Base-by-base conservation (phyloP, 73 alveolate species). In the Paramecium primaurelia region DNA sequence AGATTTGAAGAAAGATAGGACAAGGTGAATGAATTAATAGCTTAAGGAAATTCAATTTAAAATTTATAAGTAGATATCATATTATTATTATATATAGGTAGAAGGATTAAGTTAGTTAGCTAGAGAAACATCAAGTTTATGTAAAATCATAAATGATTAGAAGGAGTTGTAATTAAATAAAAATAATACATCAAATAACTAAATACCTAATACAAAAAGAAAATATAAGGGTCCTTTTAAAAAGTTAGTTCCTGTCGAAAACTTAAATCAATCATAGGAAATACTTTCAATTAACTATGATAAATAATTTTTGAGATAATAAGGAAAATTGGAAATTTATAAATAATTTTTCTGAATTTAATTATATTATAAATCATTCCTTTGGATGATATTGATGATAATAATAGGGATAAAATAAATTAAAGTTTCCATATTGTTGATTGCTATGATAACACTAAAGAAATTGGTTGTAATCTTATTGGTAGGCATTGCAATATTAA, bases 1-100 rank as follows among this genome's bases (percentile, higher is more conserved):
- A 75, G 60, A 42, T 75, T 75, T 38, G 88, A 75, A 75, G 69
- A 75, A 75, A 75, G 60, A 18, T 38, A 30, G 26, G 69, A 75
- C 12, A 38, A n/a, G n/a, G 88, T 75, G 9, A 25, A 75, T 38
- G 58, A 75, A 42, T 38, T 75, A 18, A 18, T 10, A n/a, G 38
- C 88, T 4, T 12, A 54, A 54, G 69, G 68, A 54, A 54, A 54
- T 54, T 54, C 28, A n/a, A 54, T 54, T 1, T 2, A 54, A 16
- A 54, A 54, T 54, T 22, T 54, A 54, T 18, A 64, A 34, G 84
- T 64, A 64, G 42, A 28, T 22, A 25, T 3, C 4, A 12, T 64
- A 28, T 22, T 22, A 22, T 22, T 22, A 64, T 64, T 32, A 64
- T 64, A 18, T 16, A 54, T 20, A 54, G 69, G 42, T 75, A 14